Evolutionary conservation across 768 basidiomycete genomes (phyloP), one percentile per base, ranked within the genome.

Genomic region (Boletus subparvulus): DNA sequence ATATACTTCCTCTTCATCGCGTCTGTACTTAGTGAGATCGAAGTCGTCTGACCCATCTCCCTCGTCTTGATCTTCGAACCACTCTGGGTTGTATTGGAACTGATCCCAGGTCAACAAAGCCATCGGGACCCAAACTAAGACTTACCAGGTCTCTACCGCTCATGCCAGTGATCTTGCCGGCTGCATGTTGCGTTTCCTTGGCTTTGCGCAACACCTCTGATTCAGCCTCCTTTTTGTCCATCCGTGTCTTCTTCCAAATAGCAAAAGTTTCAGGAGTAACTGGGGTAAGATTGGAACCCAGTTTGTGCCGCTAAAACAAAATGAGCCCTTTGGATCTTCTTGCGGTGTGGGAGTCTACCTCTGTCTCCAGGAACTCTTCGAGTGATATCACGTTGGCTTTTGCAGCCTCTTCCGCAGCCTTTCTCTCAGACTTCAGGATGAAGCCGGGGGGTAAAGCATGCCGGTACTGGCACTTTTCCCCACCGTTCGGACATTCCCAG

Each of bases 381-480:
- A 99, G 64, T 62, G 91, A 93, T 69, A 99, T 98, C 48, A 80
- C 77, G 55, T 90, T 88, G 6, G 90, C 87, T 73, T 93, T 95
- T 26, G 90, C 92, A 3, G 91, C 93, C 14, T 95, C 95, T 51
- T 94, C 94, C 39, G 84, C 77, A 4, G 92, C 92, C 74, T 98
- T 98, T 76, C 80, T 87, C 74, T 98, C 93, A 4, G 92, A 92
- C 72, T 90, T 97, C 64, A 98, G 84, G 24, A 97, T 88, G 72
- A 97, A 98, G 4, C 96, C 96, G 35, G 96, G 92, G 10, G 96
- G 96, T 13, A 98, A 79, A 0, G 96, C 96, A 69, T 98, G 96
- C 54, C 93, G 83, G 75, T 97, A 97, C 74, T 92, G 90, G 77
- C 95, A 98, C 47, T 79, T 80, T 30, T 92, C 87, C 57, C 92